These are phyloP conservation scores for Lagenidium sp. DNA, from an alignment of 352 stramenopile genomes.

Conservation along the genomic window DNA sequence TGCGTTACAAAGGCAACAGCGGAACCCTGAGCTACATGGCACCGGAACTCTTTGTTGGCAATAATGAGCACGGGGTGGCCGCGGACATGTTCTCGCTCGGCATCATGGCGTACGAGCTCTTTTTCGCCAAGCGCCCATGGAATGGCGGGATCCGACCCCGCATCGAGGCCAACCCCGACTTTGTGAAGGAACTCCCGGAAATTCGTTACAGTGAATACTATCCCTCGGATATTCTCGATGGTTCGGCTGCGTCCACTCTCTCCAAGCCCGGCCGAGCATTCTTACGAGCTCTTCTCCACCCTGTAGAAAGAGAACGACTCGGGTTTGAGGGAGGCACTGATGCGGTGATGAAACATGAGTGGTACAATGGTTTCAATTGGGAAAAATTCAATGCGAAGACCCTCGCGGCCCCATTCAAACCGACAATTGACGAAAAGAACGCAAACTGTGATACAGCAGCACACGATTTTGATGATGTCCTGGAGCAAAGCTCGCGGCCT, in stretches of 20 bases:
- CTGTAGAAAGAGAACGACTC: conserved; percentile 29
- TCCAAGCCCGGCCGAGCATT: conserved; percentile 27
- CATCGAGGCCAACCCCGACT: conserved; percentile 20
- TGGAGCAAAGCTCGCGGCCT: conserved; percentile 26
- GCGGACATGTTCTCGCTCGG: conserved; percentile 63
- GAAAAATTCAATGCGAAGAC: conserved; percentile 23
- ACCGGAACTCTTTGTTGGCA: conserved; percentile 48
- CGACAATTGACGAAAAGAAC: conserved; percentile 45
- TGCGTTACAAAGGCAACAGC: conserved; percentile 43
- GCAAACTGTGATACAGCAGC: conserved; percentile 53
- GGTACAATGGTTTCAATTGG: conserved; percentile 51
- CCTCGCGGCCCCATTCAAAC: conserved; percentile 30
- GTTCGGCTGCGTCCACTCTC: conserved; percentile 12
- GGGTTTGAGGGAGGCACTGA: conserved; percentile 18
- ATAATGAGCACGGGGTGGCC: conserved; percentile 38
- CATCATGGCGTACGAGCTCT: conserved; percentile 41
- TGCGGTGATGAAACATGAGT: conserved; percentile 47
- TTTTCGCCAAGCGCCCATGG: conserved; percentile 41
- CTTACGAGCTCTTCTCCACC: conserved; percentile 39
- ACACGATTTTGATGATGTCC: conserved; percentile 57
- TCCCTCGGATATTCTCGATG: conserved; percentile 32
- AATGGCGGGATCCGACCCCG: conserved; percentile 16
- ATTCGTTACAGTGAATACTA: conserved; percentile 33
- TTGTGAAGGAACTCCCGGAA: conserved; percentile 18
- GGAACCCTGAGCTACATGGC: conserved; percentile 67